These are phyloP conservation scores for Blastocystis sp. DNA, from an alignment of 352 stramenopile genomes.

Conservation along the genomic window DNA sequence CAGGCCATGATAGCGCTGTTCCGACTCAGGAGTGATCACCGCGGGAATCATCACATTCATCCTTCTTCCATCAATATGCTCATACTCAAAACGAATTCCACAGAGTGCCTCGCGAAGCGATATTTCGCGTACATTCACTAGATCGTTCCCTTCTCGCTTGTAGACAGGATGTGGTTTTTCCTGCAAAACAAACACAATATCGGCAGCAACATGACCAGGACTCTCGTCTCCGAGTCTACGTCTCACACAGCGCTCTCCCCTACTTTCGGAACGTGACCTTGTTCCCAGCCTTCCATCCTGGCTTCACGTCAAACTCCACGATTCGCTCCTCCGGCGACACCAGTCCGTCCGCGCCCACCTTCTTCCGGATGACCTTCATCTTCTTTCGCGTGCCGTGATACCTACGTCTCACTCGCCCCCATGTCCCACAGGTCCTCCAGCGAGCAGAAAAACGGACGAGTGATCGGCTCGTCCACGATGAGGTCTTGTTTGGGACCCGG, in stretches of 20 bases:
- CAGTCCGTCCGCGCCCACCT: slow-evolving; percentile 65
- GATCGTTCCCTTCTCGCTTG: slow-evolving; percentile 68
- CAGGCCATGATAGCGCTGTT: slow-evolving; percentile 40
- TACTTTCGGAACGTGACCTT: slow-evolving; percentile 71
- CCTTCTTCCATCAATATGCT: slow-evolving; percentile 19
- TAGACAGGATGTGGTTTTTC: slow-evolving; percentile 69
- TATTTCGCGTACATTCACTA: slow-evolving; percentile 68
- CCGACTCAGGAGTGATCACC: slow-evolving; percentile 33
- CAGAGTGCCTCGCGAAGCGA: slow-evolving; percentile 69
- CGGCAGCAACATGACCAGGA: slow-evolving; percentile 69
- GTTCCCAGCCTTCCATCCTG: slow-evolving; percentile 85
- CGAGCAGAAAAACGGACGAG: slow-evolving; percentile 72
- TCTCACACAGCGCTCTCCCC: not conserved
- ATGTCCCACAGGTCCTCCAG: slow-evolving; percentile 79
- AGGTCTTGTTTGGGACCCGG: not conserved
- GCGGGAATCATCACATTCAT: slow-evolving; percentile 41
- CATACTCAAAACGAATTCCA: slow-evolving; percentile 5
- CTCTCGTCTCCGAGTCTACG: slow-evolving; percentile 68
- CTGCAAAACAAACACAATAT: slow-evolving; percentile 71
- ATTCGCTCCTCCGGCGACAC: slow-evolving; percentile 73
- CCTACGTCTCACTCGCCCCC: not conserved
- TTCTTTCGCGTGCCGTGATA: slow-evolving; percentile 77
- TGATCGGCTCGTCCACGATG: slow-evolving; percentile 70
- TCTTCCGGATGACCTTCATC: slow-evolving; percentile 75
- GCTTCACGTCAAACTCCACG: slow-evolving; percentile 81